Evolutionary conservation across 371 early-diverging fungal genomes (phyloP), one percentile per base, ranked within the genome.

Genomic region (Conidiobolus incongruus): DNA sequence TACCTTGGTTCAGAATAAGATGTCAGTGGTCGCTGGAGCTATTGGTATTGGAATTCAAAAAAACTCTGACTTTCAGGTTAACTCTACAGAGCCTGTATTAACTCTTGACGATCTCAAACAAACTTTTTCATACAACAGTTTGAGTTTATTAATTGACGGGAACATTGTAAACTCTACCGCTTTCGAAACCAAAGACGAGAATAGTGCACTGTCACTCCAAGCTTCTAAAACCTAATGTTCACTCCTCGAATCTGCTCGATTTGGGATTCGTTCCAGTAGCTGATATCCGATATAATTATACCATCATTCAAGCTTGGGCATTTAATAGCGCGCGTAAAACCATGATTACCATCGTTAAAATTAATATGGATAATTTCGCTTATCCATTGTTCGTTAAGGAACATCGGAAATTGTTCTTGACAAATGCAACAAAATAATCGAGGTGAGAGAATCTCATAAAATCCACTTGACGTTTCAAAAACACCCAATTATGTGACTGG

Each of bases 211-310:
- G 1, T 59, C 54, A 0, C 54, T 75, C 22, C 59, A 75, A 2
- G 76, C 76, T 15, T 77, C 76, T 51, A 82, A 83, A 54, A 89
- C 87, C 0, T 89, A 90, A 49, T 70, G 75, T 1, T 86, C 90
- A 5, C 51, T 91, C 16, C 57, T 90, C 2, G 69, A 70, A 38
- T 73, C 63, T 45, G 60, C 66, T 35, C 5, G 55, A 60, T 20
- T 44, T 61, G 11, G 29, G 23, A 8, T 66, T 60, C 23, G 61
- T 57, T 29, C 49, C 60, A 26, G 64, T 60, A 54, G 59, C 59
- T 10, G 35, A 42, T 1, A 52, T 70, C 15, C 62, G 81, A 3
- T 60, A 61, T 3, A 48, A 52, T 4, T 49, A 53, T 26, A 49
- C 61, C 6, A 52, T 75, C 12, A 67, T 68, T 8, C 69, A 75